Percentiles rank a stretch among this genome's conserved stretches.
These are phyloP conservation scores for Starmerella bombi DNA, from an alignment of 805 yeast genomes.

Conservation along the genomic window DNA sequence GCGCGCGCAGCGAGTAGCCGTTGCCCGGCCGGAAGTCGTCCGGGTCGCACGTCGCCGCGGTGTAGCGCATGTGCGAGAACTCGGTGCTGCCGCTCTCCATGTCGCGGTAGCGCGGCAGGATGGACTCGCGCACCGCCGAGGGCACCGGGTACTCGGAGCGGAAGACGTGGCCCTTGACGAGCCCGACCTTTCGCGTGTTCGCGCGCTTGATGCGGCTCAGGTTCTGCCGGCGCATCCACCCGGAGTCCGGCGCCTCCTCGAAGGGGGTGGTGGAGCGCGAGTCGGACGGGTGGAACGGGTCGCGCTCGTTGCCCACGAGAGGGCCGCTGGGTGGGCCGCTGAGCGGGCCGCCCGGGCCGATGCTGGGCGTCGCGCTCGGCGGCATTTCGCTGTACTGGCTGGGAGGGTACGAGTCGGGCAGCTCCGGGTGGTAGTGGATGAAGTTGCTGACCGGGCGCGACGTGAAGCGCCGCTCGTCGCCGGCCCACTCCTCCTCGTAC, in stretches of 20 bases:
- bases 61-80: constrained; percentile 47
- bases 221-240: constrained; percentile 27
- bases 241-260: constrained; percentile 5
- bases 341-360: neutral
- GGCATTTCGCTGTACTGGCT: neutral
- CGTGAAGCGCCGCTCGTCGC: constrained; percentile 17
- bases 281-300: neutral
- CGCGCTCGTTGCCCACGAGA: neutral
- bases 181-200: constrained; percentile 29
- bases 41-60: constrained; percentile 60
- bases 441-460: constrained; percentile 14
- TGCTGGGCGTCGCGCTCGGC: neutral
- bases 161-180: constrained; percentile 28
- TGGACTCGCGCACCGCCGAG: constrained; percentile 30
- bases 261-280: constrained; percentile 1
- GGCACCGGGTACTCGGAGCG: constrained; percentile 31
- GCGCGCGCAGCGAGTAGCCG: constrained; percentile 45
- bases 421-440: neutral
- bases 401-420: neutral
- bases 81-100: constrained; percentile 35
- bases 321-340: neutral
- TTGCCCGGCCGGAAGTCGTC: constrained; percentile 41
- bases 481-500: constrained; percentile 18
- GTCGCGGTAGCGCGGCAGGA: constrained; percentile 31
- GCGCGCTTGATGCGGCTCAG: constrained; percentile 24